Conservation (phyloP, 495 filamentous ascomycete species). For the Aspergillus nanangensis region DNA sequence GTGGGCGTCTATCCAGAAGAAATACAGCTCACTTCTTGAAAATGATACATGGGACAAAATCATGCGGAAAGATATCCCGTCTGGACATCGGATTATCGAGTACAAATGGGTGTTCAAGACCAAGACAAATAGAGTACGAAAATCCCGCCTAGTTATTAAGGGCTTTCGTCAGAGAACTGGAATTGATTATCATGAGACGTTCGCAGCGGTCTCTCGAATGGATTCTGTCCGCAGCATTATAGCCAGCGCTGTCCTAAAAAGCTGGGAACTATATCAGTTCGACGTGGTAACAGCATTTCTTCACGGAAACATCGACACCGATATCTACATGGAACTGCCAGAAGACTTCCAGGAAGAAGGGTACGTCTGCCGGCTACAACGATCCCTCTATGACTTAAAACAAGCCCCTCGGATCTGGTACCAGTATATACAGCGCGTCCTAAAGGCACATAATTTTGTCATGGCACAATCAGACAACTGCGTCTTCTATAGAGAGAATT, state of each 20-base stretch:
- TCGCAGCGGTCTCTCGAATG: slow-evolving; percentile 3
- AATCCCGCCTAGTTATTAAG: slow-evolving; percentile 1
- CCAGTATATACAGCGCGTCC: background rate
- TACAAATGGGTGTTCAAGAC: slow-evolving; percentile 2
- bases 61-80: background rate
- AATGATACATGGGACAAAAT: slow-evolving; percentile 1
- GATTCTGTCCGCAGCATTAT: background rate
- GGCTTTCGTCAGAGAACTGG: slow-evolving; percentile 1
- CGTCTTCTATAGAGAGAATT: slow-evolving; percentile 1
- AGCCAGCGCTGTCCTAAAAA: slow-evolving; percentile 1
- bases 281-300: background rate
- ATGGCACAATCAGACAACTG: slow-evolving; percentile 1
- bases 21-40: slow-evolving; percentile 2
- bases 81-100: background rate
- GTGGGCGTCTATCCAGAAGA: slow-evolving; percentile 3
- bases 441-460: background rate
- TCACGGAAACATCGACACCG: background rate
- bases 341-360: slow-evolving; percentile 1
- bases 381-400: slow-evolving; percentile 1
- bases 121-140: background rate
- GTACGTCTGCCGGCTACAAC: slow-evolving; percentile 1
- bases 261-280: background rate
- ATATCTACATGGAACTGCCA: slow-evolving; percentile 2
- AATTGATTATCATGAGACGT: background rate
- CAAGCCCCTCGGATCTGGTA: slow-evolving; percentile 1